These are phyloP conservation scores for Tolypocladium endophyticum DNA, from an alignment of 2,329 filamentous ascomycete genomes.

Conservation along the genomic window DNA sequence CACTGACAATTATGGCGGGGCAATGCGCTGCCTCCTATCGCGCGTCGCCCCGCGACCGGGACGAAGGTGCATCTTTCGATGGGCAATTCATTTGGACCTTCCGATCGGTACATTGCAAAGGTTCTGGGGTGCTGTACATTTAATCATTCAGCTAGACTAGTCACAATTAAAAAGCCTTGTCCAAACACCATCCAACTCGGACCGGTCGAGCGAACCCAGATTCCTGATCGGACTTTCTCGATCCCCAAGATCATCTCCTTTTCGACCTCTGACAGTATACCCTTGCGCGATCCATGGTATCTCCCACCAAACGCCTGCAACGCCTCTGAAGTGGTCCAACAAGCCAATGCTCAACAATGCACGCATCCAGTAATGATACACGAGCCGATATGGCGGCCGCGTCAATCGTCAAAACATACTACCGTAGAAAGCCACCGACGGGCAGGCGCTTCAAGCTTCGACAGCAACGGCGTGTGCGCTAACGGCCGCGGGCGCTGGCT, in stretches of 20 bases:
- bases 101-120: background rate
- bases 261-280: conserved; percentile 11
- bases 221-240: background rate
- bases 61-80: too few relatives aligned
- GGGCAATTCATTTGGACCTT: too few relatives aligned
- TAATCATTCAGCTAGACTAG: background rate
- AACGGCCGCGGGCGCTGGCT: conserved; percentile 25
- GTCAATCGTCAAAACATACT: conserved; percentile 7
- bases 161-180: background rate
- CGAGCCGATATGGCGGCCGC: conserved; percentile 14
- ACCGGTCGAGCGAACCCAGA: background rate
- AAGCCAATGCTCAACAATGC: conserved; percentile 20
- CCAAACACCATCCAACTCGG: background rate
- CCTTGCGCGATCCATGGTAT: conserved; percentile 24
- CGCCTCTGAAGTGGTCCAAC: conserved; percentile 18
- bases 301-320: conserved; percentile 26
- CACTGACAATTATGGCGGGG: background rate
- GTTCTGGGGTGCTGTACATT: background rate
- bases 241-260: conserved; percentile 3
- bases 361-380: conserved; percentile 23
- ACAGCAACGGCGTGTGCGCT: conserved; percentile 24
- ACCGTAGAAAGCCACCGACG: background rate
- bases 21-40: background rate
- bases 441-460: conserved; percentile 19
- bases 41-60: background rate